Conservation (phyloP, 2,329 filamentous ascomycete species). For the Daldinia sp. region DNA sequence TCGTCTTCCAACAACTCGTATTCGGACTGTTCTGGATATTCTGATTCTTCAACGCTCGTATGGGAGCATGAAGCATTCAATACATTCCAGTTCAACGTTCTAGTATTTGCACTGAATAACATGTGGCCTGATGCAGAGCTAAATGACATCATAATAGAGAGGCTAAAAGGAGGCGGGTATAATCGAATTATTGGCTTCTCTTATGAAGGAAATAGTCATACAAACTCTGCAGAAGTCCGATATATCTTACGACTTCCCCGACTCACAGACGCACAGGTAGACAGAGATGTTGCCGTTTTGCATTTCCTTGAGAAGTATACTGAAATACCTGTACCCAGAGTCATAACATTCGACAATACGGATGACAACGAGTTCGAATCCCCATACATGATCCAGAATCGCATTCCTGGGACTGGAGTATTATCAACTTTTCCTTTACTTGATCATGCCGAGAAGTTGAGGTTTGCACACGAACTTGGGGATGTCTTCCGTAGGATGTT, state of each 20-base stretch:
- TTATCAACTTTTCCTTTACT: not conserved
- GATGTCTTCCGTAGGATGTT: conserved; percentile 21
- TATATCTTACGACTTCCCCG: conserved; percentile 29
- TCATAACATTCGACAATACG: conserved; percentile 26
- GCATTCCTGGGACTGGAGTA: conserved; percentile 9
- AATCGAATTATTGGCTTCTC: conserved; percentile 30
- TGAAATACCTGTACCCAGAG: conserved; percentile 24
- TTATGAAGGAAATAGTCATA: not conserved
- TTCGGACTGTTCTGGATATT: not conserved
- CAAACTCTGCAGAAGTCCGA: not conserved
- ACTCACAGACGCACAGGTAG: conserved; percentile 14
- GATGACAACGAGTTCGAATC: conserved; percentile 4
- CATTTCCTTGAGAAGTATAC: conserved; percentile 31
- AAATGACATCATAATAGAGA: conserved; percentile 19
- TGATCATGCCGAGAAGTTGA: conserved; percentile 6
- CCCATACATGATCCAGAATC: conserved; percentile 25
- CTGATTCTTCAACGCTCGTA: not conserved
- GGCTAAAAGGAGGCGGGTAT: conserved; percentile 9
- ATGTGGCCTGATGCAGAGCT: conserved; percentile 17
- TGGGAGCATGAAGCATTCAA: conserved; percentile 4
- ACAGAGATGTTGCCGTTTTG: conserved; percentile 29
- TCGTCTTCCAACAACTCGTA: not conserved
- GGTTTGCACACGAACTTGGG: conserved; percentile 25
- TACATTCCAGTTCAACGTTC: conserved; percentile 2
- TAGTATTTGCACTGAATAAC: not conserved